Conservation (phyloP, 176 grass and related monocot genomes). For the Lolium perenne region DNA sequence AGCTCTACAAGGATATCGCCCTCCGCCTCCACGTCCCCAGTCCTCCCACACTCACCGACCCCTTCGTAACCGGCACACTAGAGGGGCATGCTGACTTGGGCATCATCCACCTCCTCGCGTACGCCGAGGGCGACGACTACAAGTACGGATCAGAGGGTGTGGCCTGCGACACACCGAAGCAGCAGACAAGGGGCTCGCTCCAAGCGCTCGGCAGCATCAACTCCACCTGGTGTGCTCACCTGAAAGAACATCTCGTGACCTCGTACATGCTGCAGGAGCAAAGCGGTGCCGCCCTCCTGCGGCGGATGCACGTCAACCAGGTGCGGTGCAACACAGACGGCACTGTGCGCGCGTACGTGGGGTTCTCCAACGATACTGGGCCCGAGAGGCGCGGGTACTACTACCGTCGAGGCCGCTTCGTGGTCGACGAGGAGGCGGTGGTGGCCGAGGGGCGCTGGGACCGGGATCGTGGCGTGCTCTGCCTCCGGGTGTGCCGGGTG, state of each 20-base stretch:
- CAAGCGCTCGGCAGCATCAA: background rate
- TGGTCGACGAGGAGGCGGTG: conserved; percentile 27
- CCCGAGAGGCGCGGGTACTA: background rate
- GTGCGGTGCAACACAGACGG: conserved; percentile 40
- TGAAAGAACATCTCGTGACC: background rate
- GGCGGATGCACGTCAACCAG: conserved; percentile 44
- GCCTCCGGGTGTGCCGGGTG: conserved; percentile 57
- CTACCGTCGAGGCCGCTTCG: background rate
- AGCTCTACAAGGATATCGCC: conserved; percentile 11
- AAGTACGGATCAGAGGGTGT: conserved; percentile 20
- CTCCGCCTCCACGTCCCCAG: conserved; percentile 53
- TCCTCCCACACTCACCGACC: conserved; percentile 29
- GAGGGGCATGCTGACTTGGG: conserved; percentile 34
- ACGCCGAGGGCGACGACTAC: conserved; percentile 45
- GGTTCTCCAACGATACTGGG: conserved; percentile 49
- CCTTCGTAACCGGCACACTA: conserved; percentile 48
- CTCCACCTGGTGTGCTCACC: conserved; percentile 5
- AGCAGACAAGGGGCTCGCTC: background rate
- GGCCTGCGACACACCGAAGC: background rate
- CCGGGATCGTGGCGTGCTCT: conserved; percentile 19
- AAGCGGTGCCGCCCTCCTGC: background rate
- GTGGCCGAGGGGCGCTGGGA: conserved; percentile 74
- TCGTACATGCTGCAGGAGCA: conserved; percentile 36
- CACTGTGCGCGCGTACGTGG: conserved; percentile 44
- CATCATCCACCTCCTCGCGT: conserved; percentile 53